These are phyloP conservation scores for Vitellaria paradoxa DNA, from an alignment of 179 eudicot species.

Conservation along the genomic window DNA sequence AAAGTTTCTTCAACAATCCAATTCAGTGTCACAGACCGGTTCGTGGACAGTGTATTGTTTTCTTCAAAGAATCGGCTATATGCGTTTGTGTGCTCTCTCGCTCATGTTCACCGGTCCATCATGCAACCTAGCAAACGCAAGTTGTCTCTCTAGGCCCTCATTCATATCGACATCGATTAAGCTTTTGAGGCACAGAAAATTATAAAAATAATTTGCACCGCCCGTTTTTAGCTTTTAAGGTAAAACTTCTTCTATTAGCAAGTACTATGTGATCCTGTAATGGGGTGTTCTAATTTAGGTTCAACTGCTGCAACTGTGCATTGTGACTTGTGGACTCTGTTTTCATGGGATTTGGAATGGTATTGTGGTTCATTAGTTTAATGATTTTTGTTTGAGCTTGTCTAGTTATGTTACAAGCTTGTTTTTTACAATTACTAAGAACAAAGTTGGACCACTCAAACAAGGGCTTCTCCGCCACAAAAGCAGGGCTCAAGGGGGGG, in stretches of 20 bases:
- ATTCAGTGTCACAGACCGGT: background rate
- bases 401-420: too few species aligned
- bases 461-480: too few species aligned
- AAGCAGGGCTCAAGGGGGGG: too few species aligned
- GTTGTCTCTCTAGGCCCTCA: background rate
- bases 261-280: background rate
- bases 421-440: too few species aligned
- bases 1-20: conserved; percentile 9
- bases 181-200: background rate
- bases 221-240: background rate
- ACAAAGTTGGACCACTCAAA: too few species aligned
- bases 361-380: background rate
- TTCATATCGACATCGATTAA: background rate
- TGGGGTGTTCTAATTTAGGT: background rate
- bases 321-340: too few species aligned
- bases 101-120: background rate
- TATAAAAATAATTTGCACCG: background rate
- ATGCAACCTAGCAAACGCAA: background rate
- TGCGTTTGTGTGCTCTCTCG: background rate
- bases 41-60: background rate
- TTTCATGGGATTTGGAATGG: conserved; percentile 2
- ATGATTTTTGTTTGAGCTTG: too few species aligned
- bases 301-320: background rate
- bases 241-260: background rate
- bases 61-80: background rate